A percentile compares a stretch with the other conserved stretches of the same genome.
Evolutionary conservation across 2,329 filamentous ascomycete species (phyloP).

Genomic region (Neonectria hederae): DNA sequence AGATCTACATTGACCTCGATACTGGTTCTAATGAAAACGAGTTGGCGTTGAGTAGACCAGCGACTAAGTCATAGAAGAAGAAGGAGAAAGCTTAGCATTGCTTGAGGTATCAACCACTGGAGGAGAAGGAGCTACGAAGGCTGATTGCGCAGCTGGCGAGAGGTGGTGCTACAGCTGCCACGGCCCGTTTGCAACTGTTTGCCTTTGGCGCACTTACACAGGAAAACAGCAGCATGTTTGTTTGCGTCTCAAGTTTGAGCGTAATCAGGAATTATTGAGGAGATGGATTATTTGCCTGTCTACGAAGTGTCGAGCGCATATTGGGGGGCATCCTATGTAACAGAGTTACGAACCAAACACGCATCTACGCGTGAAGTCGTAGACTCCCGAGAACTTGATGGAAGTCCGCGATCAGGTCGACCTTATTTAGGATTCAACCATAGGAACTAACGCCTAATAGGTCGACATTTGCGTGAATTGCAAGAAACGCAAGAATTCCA

Average conservation of each 20-base stretch:
- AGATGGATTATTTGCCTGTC: not conserved
- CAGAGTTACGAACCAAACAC: not conserved
- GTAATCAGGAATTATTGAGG: not conserved
- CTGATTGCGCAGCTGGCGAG: not conserved
- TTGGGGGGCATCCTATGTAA: not conserved
- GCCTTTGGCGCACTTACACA: slow-evolving; percentile 5
- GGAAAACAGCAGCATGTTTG: not conserved
- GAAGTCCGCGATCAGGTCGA: not conserved
- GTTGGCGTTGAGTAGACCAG: not conserved
- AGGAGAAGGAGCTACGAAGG: not conserved
- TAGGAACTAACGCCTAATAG: not conserved
- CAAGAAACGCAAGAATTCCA: too few species aligned
- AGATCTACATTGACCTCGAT: not conserved
- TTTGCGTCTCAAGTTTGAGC: not conserved
- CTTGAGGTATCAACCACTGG: not conserved
- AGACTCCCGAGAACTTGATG: not conserved
- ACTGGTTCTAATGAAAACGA: not conserved
- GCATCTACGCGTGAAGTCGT: not conserved
- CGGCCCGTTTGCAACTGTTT: slow-evolving; percentile 10
- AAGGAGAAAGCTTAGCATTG: not conserved
- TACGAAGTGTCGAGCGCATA: not conserved
- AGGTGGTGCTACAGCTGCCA: not conserved
- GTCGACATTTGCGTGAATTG: not conserved
- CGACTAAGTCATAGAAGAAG: not conserved
- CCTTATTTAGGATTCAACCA: too few species aligned